Conservation (phyloP, 495 filamentous ascomycete genomes). For the Penicillium cataractarum region DNA sequence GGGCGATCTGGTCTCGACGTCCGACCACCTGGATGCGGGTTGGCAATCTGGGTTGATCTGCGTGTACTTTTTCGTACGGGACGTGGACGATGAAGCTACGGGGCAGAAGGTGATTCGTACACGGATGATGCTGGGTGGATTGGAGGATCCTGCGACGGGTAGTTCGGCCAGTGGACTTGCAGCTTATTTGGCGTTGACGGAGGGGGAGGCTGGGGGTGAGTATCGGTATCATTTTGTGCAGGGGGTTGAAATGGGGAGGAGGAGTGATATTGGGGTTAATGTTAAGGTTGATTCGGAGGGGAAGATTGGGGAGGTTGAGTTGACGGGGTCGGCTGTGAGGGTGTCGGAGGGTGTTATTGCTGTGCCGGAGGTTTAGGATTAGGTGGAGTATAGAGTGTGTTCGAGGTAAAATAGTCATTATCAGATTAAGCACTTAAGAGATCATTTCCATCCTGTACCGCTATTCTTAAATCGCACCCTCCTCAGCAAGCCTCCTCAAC, state of each 20-base stretch:
- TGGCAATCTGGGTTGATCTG: slow-evolving; percentile 58
- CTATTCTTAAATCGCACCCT: slow-evolving; percentile 26
- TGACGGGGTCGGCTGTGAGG: slow-evolving; percentile 60
- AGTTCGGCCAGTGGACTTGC: slow-evolving; percentile 64
- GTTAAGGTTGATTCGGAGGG: slow-evolving; percentile 39
- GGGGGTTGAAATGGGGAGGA: slow-evolving; percentile 78
- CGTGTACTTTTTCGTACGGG: slow-evolving; percentile 62
- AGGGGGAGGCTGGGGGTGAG: slow-evolving; percentile 28
- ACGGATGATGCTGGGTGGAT: slow-evolving; percentile 55
- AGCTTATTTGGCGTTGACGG: slow-evolving; percentile 58
- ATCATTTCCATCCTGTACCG: no score
- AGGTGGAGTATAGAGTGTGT: background rate
- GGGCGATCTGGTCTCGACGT: slow-evolving; percentile 23
- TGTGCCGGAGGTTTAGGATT: slow-evolving; percentile 23
- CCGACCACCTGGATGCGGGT: slow-evolving; percentile 56
- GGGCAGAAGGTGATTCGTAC: slow-evolving; percentile 39
- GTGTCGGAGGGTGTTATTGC: slow-evolving; percentile 57
- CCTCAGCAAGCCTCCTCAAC: slow-evolving; percentile 38
- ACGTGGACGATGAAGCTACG: slow-evolving; percentile 33
- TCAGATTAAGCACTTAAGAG: no score
- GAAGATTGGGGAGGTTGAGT: slow-evolving; percentile 50
- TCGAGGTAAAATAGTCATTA: no score
- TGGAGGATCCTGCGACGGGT: slow-evolving; percentile 74
- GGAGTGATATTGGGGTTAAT: slow-evolving; percentile 60
- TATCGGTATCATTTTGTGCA: slow-evolving; percentile 62